Evolutionary conservation across 2,329 filamentous ascomycete genomes (phyloP).

Genomic region (Aspergillus jensenii): DNA sequence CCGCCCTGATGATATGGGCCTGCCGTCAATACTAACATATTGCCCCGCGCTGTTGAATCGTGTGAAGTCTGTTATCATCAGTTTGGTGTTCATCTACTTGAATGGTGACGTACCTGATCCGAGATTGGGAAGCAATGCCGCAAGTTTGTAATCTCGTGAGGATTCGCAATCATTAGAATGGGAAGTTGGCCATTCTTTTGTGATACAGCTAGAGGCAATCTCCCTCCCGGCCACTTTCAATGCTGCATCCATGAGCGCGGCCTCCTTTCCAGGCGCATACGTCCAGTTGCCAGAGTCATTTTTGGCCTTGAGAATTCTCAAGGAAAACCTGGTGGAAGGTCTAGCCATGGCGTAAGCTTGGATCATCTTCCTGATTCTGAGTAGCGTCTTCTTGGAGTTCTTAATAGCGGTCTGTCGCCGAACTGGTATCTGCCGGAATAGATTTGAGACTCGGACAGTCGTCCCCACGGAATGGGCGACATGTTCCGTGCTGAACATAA

Average conservation of each 20-base stretch:
- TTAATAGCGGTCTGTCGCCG: slow-evolving; percentile 57
- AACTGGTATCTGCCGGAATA: slow-evolving; percentile 61
- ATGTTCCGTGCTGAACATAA: slow-evolving; percentile 30
- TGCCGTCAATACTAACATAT: slow-evolving; percentile 58
- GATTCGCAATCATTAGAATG: slow-evolving; percentile 22
- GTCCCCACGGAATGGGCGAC: slow-evolving; percentile 61
- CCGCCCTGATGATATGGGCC: slow-evolving; percentile 53
- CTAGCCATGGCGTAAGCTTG: slow-evolving; percentile 62
- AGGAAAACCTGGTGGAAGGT: slow-evolving; percentile 54
- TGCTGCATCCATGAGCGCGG: slow-evolving; percentile 53
- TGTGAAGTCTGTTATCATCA: slow-evolving; percentile 35
- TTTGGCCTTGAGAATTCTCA: slow-evolving; percentile 59
- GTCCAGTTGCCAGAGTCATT: slow-evolving; percentile 62
- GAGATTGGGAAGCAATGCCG: slow-evolving; percentile 51
- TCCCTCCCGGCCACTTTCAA: slow-evolving; percentile 58
- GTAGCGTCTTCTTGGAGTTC: slow-evolving; percentile 48
- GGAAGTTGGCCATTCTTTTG: slow-evolving; percentile 27
- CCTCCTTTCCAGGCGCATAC: slow-evolving; percentile 55
- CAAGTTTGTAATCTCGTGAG: slow-evolving; percentile 38
- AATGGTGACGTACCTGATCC: slow-evolving; percentile 33
- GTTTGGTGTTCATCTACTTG: neutral
- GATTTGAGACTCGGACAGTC: slow-evolving; percentile 56
- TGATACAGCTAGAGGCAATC: slow-evolving; percentile 51
- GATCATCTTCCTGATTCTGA: slow-evolving; percentile 54
- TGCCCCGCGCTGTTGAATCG: slow-evolving; percentile 40